These are phyloP conservation scores for Bryoglossum gracile DNA, from an alignment of 495 filamentous ascomycete species.

Conservation along the genomic window DNA sequence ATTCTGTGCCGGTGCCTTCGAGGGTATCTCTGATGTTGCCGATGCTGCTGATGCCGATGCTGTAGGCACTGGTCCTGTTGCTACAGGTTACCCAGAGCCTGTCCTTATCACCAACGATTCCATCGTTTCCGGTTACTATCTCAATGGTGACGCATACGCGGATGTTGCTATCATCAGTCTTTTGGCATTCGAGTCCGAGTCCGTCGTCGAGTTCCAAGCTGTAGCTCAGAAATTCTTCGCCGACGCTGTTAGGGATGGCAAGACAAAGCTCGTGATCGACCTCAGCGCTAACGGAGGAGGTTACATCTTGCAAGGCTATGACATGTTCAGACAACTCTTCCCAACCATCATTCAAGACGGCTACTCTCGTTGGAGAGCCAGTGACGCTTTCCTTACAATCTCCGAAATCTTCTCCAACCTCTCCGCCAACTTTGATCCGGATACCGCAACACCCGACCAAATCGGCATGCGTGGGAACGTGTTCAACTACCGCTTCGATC, in stretches of 20 bases:
- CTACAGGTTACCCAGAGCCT: constrained; percentile 42
- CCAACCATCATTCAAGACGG: constrained; percentile 28
- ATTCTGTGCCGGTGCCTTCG: constrained; percentile 32
- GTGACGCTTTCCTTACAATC: constrained; percentile 18
- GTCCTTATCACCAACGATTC: constrained; percentile 35
- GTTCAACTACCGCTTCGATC: constrained; percentile 22
- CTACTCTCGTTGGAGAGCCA: constrained; percentile 19
- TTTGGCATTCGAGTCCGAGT: constrained; percentile 18
- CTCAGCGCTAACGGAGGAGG: constrained; percentile 33
- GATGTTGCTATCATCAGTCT: constrained; percentile 24
- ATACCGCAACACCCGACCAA: not conserved
- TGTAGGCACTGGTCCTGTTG: constrained; percentile 11
- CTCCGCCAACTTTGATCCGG: constrained; percentile 13
- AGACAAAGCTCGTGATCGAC: constrained; percentile 32
- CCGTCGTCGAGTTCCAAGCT: constrained; percentile 14
- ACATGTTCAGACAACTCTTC: constrained; percentile 33
- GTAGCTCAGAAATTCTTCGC: constrained; percentile 20
- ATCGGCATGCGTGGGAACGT: constrained; percentile 11
- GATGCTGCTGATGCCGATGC: constrained; percentile 6
- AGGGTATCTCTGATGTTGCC: constrained; percentile 1
- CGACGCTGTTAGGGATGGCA: constrained; percentile 14
- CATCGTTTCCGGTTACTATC: constrained; percentile 35
- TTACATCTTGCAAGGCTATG: constrained; percentile 32
- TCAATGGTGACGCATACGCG: constrained; percentile 15
- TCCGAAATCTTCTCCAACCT: constrained; percentile 11